These are phyloP conservation scores for Penicillium odoratum DNA, from an alignment of 495 filamentous ascomycete genomes.

Conservation along the genomic window DNA sequence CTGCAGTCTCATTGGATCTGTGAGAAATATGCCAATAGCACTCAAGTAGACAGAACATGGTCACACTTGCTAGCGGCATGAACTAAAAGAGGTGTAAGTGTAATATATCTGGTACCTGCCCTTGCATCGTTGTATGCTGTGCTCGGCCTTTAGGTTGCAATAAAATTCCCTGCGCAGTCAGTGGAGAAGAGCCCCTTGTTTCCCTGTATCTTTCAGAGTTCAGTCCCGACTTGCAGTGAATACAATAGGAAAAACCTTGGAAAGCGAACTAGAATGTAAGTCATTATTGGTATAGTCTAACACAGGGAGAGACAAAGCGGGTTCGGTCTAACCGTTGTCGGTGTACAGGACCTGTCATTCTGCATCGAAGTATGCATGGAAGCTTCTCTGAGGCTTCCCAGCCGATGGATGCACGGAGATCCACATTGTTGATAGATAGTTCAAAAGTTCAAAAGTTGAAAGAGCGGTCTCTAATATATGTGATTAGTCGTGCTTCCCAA, in stretches of 20 bases:
- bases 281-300: constrained; percentile 11
- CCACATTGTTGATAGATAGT: too few species aligned
- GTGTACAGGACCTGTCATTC: constrained; percentile 20
- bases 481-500: not conserved
- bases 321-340: constrained; percentile 21
- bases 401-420: not conserved
- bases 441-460: not conserved
- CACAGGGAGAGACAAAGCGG: constrained; percentile 11
- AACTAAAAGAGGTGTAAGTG: not conserved
- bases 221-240: not conserved
- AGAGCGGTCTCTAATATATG: constrained; percentile 15
- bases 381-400: constrained; percentile 29
- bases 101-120: not conserved
- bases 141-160: constrained; percentile 1
- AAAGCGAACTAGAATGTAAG: constrained; percentile 18
- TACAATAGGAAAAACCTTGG: constrained; percentile 19
- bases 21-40: not conserved
- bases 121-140: constrained; percentile 18
- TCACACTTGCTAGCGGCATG: not conserved
- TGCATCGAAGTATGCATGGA: constrained; percentile 47
- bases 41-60: not conserved
- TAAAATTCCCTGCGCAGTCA: not conserved
- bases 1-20: constrained; percentile 7
- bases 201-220: not conserved
- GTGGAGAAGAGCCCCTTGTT: not conserved